A percentile compares a stretch with the other conserved stretches of the same genome.
Conservation (phyloP, 2,329 filamentous ascomycete genomes). For the Amylocarpus encephaloides region DNA sequence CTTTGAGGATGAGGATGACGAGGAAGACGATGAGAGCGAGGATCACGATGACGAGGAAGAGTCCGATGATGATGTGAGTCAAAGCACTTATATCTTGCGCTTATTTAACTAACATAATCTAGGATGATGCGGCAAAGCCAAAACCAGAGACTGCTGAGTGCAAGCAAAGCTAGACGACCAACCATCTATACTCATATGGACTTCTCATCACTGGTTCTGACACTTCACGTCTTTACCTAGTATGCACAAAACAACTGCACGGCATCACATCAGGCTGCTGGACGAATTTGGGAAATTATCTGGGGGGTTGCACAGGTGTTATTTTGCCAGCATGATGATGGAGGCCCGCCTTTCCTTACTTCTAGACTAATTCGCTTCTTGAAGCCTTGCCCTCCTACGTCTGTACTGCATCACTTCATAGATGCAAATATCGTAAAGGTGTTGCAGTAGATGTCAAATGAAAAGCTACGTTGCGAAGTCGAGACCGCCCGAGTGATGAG, state of each 20-base stretch:
- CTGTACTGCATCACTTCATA: slow-evolving; percentile 20
- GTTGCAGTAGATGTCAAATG: slow-evolving; percentile 26
- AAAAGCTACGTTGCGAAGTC: slow-evolving; percentile 12
- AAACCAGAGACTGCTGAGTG: slow-evolving; percentile 94
- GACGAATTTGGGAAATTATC: slow-evolving; percentile 5
- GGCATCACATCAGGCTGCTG: slow-evolving; percentile 11
- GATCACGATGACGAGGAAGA: slow-evolving; percentile 71
- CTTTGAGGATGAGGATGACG: slow-evolving; percentile 79
- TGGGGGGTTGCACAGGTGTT: slow-evolving; percentile 21
- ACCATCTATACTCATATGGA: neutral
- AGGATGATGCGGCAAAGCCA: slow-evolving; percentile 84
- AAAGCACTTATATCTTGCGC: slow-evolving; percentile 4
- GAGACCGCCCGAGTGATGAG: neutral
- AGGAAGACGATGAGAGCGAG: slow-evolving; percentile 83
- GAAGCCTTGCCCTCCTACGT: slow-evolving; percentile 14
- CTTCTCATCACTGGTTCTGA: neutral
- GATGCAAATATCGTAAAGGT: slow-evolving; percentile 21
- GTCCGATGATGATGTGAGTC: slow-evolving; percentile 68
- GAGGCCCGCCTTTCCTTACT: slow-evolving; percentile 16
- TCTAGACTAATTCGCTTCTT: slow-evolving; percentile 30
- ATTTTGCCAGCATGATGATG: slow-evolving; percentile 16
- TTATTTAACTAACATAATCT: slow-evolving; percentile 23
- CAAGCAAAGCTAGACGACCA: slow-evolving; percentile 72
- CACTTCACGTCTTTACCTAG: neutral
- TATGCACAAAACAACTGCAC: slow-evolving; percentile 3